These are phyloP conservation scores for Paracamarosporium sp. DNA, from an alignment of 2,329 filamentous ascomycete genomes.

Conservation along the genomic window DNA sequence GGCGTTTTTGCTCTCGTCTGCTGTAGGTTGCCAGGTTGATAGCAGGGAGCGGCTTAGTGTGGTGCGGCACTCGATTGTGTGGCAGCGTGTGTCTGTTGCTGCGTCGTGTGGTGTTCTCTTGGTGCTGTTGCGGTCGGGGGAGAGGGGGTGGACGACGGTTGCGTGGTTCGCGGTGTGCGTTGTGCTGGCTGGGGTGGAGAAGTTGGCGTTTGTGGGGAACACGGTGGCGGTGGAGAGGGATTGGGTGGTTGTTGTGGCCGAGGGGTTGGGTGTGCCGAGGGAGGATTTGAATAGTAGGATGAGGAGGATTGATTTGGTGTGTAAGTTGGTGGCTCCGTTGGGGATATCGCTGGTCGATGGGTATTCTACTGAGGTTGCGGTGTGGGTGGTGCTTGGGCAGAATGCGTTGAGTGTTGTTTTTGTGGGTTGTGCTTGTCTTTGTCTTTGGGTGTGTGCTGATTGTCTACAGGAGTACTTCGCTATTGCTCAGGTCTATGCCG, in stretches of 20 bases:
- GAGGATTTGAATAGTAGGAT: constrained; percentile 63
- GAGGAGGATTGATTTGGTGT: constrained; percentile 65
- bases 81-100: constrained; percentile 43
- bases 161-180: constrained; percentile 45
- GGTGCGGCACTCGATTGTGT: constrained; percentile 50
- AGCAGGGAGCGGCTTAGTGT: constrained; percentile 47
- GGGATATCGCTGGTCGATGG: constrained; percentile 58
- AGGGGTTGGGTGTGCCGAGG: constrained; percentile 34
- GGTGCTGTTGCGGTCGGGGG: constrained; percentile 18
- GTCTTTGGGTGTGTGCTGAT: background rate
- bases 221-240: constrained; percentile 74
- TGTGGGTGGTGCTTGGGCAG: constrained; percentile 58
- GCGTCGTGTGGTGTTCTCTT: constrained; percentile 38
- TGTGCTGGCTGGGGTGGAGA: constrained; percentile 71
- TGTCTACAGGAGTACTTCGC: constrained; percentile 59
- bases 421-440: background rate
- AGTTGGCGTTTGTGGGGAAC: constrained; percentile 70
- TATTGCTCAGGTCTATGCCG: constrained; percentile 53
- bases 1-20: constrained; percentile 65
- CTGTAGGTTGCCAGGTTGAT: constrained; percentile 68
- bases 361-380: constrained; percentile 57
- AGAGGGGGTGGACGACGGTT: constrained; percentile 30
- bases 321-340: constrained; percentile 63
- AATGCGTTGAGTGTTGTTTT: constrained; percentile 56
- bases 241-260: constrained; percentile 66